phyloP scores from a whole-genome alignment of 495 filamentous ascomycete genomes.

The Penicillium atrosanguineum region DNA sequence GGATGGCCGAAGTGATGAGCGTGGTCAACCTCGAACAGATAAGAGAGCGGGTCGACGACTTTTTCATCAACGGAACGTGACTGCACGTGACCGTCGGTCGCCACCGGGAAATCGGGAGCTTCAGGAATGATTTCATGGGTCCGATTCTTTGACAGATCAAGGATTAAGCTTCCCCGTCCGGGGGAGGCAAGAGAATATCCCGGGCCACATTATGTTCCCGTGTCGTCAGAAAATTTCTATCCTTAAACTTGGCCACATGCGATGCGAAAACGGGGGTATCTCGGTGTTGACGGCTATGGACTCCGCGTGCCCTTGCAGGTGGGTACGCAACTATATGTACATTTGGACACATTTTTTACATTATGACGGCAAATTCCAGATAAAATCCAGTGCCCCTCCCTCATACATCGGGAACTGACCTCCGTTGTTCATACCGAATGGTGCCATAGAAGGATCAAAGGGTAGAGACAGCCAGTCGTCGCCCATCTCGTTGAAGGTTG shows the following conservation, averaged over 20 bases:
- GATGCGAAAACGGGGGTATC: neutral
- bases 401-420: conserved; percentile 50
- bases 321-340: neutral
- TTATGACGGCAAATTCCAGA: conserved; percentile 48
- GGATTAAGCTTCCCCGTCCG: conserved; percentile 6
- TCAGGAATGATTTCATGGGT: conserved; percentile 3
- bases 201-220: conserved; percentile 4
- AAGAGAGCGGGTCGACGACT: conserved; percentile 15
- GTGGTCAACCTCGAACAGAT: neutral
- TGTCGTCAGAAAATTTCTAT: neutral
- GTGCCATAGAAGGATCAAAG: conserved; percentile 54
- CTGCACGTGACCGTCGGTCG: conserved; percentile 19
- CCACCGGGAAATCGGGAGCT: conserved; percentile 21
- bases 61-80: conserved; percentile 19
- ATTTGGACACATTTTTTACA: neutral
- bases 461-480: conserved; percentile 55
- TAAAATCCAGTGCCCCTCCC: conserved; percentile 49
- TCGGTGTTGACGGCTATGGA: neutral
- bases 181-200: conserved; percentile 11
- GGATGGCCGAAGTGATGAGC: conserved; percentile 3
- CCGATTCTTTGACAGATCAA: neutral
- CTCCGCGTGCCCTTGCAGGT: neutral
- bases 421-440: conserved; percentile 45
- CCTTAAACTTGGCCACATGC: neutral
- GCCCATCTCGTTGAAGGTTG: conserved; percentile 36